Conservation (phyloP, 1,284 basidiomycete genomes). For the Irpex sp. region DNA sequence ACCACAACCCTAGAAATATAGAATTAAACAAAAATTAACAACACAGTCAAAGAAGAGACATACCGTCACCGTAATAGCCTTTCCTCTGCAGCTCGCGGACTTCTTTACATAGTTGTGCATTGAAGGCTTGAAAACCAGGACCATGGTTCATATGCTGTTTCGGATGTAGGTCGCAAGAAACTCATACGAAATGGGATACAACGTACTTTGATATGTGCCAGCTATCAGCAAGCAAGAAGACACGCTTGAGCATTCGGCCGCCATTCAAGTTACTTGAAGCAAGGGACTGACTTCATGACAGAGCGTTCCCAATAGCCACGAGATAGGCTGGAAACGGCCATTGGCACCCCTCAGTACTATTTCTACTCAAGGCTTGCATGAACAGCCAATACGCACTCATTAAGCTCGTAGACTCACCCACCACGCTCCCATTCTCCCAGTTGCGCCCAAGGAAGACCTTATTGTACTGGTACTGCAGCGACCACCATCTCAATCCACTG, state of each 20-base stretch:
- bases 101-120: conserved; percentile 60
- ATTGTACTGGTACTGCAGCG: conserved; percentile 66
- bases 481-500: background rate
- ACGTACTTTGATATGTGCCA: conserved; percentile 74
- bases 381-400: no score
- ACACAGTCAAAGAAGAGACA: conserved; percentile 11
- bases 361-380: conserved; percentile 37
- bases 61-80: conserved; percentile 81
- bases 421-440: conserved; percentile 75
- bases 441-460: conserved; percentile 74
- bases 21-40: background rate
- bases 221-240: conserved; percentile 33
- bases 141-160: conserved; percentile 76
- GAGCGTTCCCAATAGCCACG: conserved; percentile 73
- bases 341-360: conserved; percentile 62
- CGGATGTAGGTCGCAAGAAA: no score
- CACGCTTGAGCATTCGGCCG: background rate
- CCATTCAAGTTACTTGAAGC: background rate
- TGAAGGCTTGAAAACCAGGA: conserved; percentile 66
- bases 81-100: conserved; percentile 62
- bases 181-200: background rate
- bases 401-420: conserved; percentile 45
- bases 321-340: conserved; percentile 56
- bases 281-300: conserved; percentile 67
- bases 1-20: conserved; percentile 64